phyloP scores from a whole-genome alignment of 352 stramenopile genomes.

The Pythium aphanidermatum region DNA sequence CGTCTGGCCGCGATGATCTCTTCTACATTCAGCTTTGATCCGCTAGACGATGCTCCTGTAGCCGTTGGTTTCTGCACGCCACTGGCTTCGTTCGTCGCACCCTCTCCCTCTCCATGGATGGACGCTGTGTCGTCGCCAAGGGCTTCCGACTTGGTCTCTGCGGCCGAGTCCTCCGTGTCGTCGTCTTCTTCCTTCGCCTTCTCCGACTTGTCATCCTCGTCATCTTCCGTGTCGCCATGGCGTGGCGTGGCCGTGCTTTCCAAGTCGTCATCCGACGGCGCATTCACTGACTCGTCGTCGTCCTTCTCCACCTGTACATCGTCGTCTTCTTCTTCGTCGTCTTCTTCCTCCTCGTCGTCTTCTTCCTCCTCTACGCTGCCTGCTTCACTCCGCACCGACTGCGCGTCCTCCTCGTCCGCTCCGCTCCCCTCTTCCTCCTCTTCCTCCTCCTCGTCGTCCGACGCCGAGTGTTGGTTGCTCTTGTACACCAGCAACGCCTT shows the following conservation, averaged over 20 bases:
- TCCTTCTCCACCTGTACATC: slow-evolving; percentile 66
- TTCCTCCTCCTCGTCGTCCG: slow-evolving; percentile 39
- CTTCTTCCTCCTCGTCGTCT: slow-evolving; percentile 19
- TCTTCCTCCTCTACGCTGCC: slow-evolving; percentile 23
- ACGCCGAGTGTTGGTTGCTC: slow-evolving; percentile 54
- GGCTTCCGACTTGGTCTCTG: slow-evolving; percentile 19
- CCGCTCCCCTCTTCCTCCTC: slow-evolving; percentile 37
- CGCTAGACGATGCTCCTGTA: neutral
- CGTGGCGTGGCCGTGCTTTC: slow-evolving; percentile 54
- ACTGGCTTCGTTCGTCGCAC: neutral
- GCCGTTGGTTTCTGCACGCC: no score
- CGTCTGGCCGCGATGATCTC: slow-evolving; percentile 65
- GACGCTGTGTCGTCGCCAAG: no score
- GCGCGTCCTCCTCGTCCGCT: slow-evolving; percentile 18
- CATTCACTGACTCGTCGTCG: slow-evolving; percentile 70
- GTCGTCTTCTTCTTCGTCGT: slow-evolving; percentile 40
- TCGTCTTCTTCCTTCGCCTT: slow-evolving; percentile 27
- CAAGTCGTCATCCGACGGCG: slow-evolving; percentile 66
- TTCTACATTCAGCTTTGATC: slow-evolving; percentile 38
- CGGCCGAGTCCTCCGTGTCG: slow-evolving; percentile 13
- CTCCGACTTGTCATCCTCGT: slow-evolving; percentile 27
- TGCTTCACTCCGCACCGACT: slow-evolving; percentile 16
- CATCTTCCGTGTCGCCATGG: slow-evolving; percentile 31
- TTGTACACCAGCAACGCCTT: slow-evolving; percentile 79
- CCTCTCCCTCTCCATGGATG: neutral